Base-by-base conservation (phyloP, 495 filamentous ascomycete genomes). In the Penicillium cosmopolitanum region DNA sequence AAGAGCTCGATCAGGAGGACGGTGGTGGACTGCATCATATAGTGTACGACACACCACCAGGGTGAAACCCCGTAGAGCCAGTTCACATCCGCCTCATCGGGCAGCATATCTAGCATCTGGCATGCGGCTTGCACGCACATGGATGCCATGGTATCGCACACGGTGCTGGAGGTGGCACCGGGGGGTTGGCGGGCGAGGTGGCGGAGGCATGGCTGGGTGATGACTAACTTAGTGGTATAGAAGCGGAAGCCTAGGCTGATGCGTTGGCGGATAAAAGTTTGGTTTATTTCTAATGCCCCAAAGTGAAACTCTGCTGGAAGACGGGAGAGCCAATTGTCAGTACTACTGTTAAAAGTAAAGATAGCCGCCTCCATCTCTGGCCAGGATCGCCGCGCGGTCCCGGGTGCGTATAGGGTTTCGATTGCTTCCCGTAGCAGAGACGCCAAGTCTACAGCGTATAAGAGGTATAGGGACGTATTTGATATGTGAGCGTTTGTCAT, bases 11-110 rank as follows among this genome's bases (percentile, higher is more conserved):
- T 67, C 61, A 88, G 75, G 7, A 88, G 66, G 23, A 88, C 72
- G 1, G 76, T 80, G 1, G 74, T 73, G 2, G 84, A 80, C 67
- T 87, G 83, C 74, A 85, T 85, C 6, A 89, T 57, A 53, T 82
- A 81, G 63, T 89, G 86, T 12, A 88, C 67, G 8, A 84, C 66
- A 51, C 73, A 77, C 84, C 84, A 89, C 85, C 85, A 89, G 11
- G 84, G 83, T 0, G 74, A 66, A 7, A 77, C 63, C 10, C 68
- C 61, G 51, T 84, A 84, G 0, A 87, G 65, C 57, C 67, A 72
- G n/a, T 42, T 31, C 6, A 60, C 50, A 36, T 78, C 67, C 1
- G 69, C 61, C 23, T 66, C 40, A 6, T 76, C 68, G 2, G 79
- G 80, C 0, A 89, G 58, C 18, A 87, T 58, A 12, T 73, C 67